A percentile compares a stretch with the other conserved stretches of the same genome.
Conservation (phyloP, 2,329 filamentous ascomycete species). For the Neonectria faginata region DNA sequence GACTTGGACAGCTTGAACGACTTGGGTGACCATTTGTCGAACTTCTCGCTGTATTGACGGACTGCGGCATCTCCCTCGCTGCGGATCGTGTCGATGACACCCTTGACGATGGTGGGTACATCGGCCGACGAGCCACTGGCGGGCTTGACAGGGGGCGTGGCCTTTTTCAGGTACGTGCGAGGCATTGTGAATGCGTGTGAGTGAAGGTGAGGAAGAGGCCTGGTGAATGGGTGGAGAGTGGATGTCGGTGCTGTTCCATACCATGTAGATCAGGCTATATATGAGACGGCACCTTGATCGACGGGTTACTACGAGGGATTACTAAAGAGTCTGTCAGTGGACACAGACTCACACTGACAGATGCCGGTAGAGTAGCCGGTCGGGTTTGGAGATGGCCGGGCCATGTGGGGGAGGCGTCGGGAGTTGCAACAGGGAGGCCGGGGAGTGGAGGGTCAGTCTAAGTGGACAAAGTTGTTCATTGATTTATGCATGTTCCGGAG, state of each 20-base stretch:
- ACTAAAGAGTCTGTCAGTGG: not conserved
- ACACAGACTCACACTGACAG: not conserved
- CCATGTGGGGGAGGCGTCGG: slow-evolving; percentile 18
- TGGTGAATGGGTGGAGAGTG: not conserved
- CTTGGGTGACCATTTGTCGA: slow-evolving; percentile 64
- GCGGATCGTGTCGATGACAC: slow-evolving; percentile 61
- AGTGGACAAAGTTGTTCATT: not conserved
- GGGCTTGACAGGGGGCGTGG: slow-evolving; percentile 12
- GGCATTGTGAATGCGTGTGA: slow-evolving; percentile 16
- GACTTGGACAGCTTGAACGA: slow-evolving; percentile 60
- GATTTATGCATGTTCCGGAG: not conserved
- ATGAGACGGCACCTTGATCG: not conserved
- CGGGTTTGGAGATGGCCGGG: slow-evolving; percentile 17
- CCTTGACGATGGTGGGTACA: slow-evolving; percentile 52
- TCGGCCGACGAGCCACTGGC: slow-evolving; percentile 21
- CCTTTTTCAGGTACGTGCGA: slow-evolving; percentile 26
- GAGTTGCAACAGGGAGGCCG: slow-evolving; percentile 7
- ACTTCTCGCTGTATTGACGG: slow-evolving; percentile 62
- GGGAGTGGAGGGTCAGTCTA: slow-evolving; percentile 19
- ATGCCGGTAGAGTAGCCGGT: slow-evolving; percentile 8
- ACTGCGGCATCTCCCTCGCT: slow-evolving; percentile 61
- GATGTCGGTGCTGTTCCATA: not conserved
- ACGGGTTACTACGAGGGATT: not conserved
- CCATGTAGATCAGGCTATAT: slow-evolving; percentile 14
- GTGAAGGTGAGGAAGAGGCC: not conserved